A percentile compares a stretch with the other conserved stretches of the same genome.
phyloP scores from a whole-genome alignment of 306 rosid genomes.

The Erythrophleum fordii region DNA sequence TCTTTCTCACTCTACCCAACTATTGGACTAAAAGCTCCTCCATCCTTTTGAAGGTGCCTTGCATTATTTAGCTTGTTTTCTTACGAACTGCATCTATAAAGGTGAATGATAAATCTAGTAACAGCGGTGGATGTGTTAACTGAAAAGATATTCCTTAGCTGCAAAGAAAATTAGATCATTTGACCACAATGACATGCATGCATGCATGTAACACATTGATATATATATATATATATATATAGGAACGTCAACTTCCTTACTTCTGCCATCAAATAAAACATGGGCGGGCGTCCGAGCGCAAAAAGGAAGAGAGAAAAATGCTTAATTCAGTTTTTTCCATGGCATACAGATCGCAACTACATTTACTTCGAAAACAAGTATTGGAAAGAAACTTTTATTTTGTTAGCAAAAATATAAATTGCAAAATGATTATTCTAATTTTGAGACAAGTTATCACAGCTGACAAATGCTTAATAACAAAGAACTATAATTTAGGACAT shows the following conservation, averaged over 20 bases:
- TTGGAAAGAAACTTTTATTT: not conserved
- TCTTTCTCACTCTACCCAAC: not conserved
- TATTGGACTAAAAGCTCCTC: slow-evolving; percentile 22
- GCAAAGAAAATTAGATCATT: slow-evolving; percentile 37
- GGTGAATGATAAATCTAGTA: not conserved
- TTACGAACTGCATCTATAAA: not conserved
- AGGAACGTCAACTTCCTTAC: too few species aligned
- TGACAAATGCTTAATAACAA: too few species aligned
- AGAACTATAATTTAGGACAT: too few species aligned
- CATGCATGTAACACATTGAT: not conserved
- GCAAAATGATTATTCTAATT: not conserved
- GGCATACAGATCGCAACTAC: not conserved
- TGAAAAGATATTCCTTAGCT: slow-evolving; percentile 32
- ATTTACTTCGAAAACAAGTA: not conserved
- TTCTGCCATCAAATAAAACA: not conserved
- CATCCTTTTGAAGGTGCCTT: slow-evolving; percentile 7
- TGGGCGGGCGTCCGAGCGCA: not conserved
- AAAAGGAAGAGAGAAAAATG: not conserved
- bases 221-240: not conserved
- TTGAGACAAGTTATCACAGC: not conserved
- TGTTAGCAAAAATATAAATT: not conserved
- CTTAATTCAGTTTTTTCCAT: not conserved
- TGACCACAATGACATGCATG: not conserved
- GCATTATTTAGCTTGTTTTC: not conserved
- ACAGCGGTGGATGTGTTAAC: not conserved